Conservation (phyloP, 1,284 basidiomycete species). For the Ustanciosporium gigantosporum region DNA sequence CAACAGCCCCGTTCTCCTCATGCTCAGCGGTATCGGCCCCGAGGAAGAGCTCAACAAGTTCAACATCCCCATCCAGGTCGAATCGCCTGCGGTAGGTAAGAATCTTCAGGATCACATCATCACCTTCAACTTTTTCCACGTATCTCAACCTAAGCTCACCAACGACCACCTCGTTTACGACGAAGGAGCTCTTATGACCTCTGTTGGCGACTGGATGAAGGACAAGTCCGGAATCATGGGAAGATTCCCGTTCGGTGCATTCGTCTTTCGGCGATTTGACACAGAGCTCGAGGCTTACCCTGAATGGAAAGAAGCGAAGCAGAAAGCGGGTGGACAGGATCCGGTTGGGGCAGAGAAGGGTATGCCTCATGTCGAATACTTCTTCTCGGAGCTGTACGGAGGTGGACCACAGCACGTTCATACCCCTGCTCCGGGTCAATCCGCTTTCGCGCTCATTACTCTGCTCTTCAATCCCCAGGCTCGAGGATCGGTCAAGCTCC, state of each 20-base stretch:
- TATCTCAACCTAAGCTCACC: neutral
- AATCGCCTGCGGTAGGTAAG: slow-evolving; percentile 25
- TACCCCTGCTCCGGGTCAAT: neutral
- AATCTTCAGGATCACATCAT: slow-evolving; percentile 45
- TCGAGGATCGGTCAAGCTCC: slow-evolving; percentile 61
- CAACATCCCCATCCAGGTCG: slow-evolving; percentile 9
- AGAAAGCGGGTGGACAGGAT: slow-evolving; percentile 2
- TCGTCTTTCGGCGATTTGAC: slow-evolving; percentile 10
- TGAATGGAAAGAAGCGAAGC: slow-evolving; percentile 7
- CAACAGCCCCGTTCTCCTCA: slow-evolving; percentile 48
- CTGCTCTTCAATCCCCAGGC: slow-evolving; percentile 41
- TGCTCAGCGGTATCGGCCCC: slow-evolving; percentile 42
- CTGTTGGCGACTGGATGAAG: slow-evolving; percentile 1
- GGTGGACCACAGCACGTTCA: neutral
- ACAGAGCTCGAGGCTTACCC: slow-evolving; percentile 8
- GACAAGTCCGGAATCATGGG: slow-evolving; percentile 8
- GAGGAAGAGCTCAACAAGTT: slow-evolving; percentile 5
- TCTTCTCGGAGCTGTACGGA: neutral
- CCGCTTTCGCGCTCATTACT: slow-evolving; percentile 5
- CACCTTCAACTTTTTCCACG: slow-evolving; percentile 3
- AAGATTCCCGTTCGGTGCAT: slow-evolving; percentile 13
- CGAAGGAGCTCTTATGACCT: neutral
- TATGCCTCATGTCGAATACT: slow-evolving; percentile 9
- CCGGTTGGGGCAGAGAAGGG: slow-evolving; percentile 11
- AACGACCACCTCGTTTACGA: neutral